Percentiles rank a stretch among this genome's conserved stretches.
These are phyloP conservation scores for Pleurotus tuoliensis DNA, from an alignment of 768 basidiomycete species.

Conservation along the genomic window DNA sequence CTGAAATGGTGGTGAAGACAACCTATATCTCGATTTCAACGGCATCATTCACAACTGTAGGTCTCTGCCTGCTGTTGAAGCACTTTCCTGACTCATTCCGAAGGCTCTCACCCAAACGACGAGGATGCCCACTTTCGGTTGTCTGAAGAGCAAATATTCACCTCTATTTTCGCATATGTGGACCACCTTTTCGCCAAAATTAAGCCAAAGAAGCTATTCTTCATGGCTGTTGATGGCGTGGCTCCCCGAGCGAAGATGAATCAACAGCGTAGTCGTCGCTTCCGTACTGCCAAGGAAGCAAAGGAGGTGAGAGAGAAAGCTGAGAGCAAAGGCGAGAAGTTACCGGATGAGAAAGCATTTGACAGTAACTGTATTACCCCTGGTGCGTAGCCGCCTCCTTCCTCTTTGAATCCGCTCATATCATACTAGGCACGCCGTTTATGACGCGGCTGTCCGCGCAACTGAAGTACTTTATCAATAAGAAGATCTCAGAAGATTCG, in stretches of 20 bases:
- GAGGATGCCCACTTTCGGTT: slow-evolving; percentile 93
- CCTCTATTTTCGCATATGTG: slow-evolving; percentile 94
- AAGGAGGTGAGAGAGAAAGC: slow-evolving; percentile 87
- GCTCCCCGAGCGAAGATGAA: slow-evolving; percentile 99
- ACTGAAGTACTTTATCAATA: slow-evolving; percentile 93
- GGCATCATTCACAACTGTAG: slow-evolving; percentile 84
- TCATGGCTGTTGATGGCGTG: slow-evolving; percentile 98
- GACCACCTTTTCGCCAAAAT: slow-evolving; percentile 96
- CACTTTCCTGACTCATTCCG: neutral
- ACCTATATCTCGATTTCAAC: slow-evolving; percentile 93
- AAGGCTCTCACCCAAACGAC: slow-evolving; percentile 94
- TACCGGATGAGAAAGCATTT: slow-evolving; percentile 93
- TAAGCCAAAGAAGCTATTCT: slow-evolving; percentile 95
- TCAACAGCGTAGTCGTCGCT: slow-evolving; percentile 91
- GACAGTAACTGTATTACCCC: slow-evolving; percentile 99
- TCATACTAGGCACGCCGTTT: slow-evolving; percentile 76
- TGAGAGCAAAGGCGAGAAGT: slow-evolving; percentile 79
- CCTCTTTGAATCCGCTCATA: neutral
- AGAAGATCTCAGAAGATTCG: slow-evolving; percentile 96
- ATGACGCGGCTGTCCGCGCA: slow-evolving; percentile 93
- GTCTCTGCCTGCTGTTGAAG: slow-evolving; percentile 12
- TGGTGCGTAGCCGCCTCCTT: slow-evolving; percentile 45
- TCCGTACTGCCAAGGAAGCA: slow-evolving; percentile 91
- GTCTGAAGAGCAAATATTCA: slow-evolving; percentile 96
- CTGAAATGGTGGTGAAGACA: slow-evolving; percentile 46